These are phyloP conservation scores for Cymbomonas tetramitiformis DNA, from an alignment of 139 green algal species.

Conservation along the genomic window DNA sequence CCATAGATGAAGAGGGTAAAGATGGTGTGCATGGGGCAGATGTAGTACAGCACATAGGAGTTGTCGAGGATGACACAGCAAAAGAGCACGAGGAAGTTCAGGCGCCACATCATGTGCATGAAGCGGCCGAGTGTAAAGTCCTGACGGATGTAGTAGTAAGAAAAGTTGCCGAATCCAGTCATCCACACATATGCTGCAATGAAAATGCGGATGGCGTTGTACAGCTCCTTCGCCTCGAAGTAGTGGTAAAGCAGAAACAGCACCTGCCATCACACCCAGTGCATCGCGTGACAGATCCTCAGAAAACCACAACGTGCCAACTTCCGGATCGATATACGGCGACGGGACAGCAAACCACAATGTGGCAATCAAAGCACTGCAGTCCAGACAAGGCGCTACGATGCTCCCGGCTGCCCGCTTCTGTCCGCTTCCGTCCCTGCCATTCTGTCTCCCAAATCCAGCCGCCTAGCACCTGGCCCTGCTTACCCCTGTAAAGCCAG, in stretches of 20 bases:
- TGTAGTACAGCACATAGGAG: slow-evolving; percentile 96
- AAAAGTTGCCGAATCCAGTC: slow-evolving; percentile 92
- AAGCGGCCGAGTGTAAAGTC: slow-evolving; percentile 48
- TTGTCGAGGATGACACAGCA: slow-evolving; percentile 66
- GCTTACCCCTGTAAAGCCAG: too few relatives aligned
- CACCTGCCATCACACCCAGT: too few relatives aligned
- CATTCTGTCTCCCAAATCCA: too few relatives aligned
- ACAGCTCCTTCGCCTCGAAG: slow-evolving; percentile 74
- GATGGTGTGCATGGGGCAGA: slow-evolving; percentile 95
- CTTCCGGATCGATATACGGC: too few relatives aligned
- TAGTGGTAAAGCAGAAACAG: slow-evolving; percentile 93
- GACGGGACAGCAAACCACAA: too few relatives aligned
- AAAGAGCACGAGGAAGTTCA: slow-evolving; percentile 84
- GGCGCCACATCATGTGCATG: slow-evolving; percentile 88
- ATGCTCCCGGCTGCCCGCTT: too few relatives aligned
- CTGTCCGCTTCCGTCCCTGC: too few relatives aligned
- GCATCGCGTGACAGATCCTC: too few relatives aligned
- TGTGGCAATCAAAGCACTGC: too few relatives aligned
- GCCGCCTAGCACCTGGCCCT: too few relatives aligned
- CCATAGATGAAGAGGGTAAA: slow-evolving; percentile 86
- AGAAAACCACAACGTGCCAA: too few relatives aligned
- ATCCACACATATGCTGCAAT: slow-evolving; percentile 95
- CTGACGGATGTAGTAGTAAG: slow-evolving; percentile 77
- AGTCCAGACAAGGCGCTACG: too few relatives aligned
- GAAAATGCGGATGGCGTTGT: slow-evolving; percentile 95